Base-by-base conservation (phyloP, 768 basidiomycete genomes). In the Boletus eberwhitei region DNA sequence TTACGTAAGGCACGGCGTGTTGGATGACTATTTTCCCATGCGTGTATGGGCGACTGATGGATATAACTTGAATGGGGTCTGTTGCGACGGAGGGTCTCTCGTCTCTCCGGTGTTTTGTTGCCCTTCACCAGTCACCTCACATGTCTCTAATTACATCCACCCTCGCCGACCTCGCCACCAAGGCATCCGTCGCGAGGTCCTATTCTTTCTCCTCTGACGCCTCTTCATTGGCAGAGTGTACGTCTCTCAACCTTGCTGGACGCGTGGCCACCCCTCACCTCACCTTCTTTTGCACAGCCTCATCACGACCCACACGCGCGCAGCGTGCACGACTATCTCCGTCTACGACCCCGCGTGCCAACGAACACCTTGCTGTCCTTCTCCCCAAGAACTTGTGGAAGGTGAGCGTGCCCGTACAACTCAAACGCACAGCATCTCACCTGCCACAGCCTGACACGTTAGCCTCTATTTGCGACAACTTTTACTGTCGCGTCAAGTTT, bases 301-400 rank as follows among this genome's bases (percentile, higher is more conserved):
- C 59, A 1, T 70, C 61, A 48, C 70, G 62, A 50, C 55, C 56
- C 52, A 47, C 54, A 45, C 60, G 52, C 40, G 26, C 58, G 9
- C 61, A 58, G 39, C 59, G 55, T 50, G 50, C 57, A 53, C 59
- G 53, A 56, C 61, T 49, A 19, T 48, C 53, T 17, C 62, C 55
- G 1, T 38, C 66, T 0, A 61, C 64, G 29, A 53, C 64, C 17
- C 65, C 61, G 4, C 72, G 72, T 0, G 57, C 58, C 50, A 88
- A 90, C 69, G 85, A 90, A 69, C 88, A 91, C 62, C 80, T 92
- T 26, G 90, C 90, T 21, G 86, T 91, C 29, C 75, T 90, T 13
- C 79, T 91, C 40, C 80, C 83, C 24, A 83, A 75, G 64, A 71
- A 74, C 49, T 79, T 89, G 37, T 92, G 90, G 90, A 91, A 91